phyloP scores from a whole-genome alignment of 2,329 filamentous ascomycete genomes.

The Pyricularia sp. region DNA sequence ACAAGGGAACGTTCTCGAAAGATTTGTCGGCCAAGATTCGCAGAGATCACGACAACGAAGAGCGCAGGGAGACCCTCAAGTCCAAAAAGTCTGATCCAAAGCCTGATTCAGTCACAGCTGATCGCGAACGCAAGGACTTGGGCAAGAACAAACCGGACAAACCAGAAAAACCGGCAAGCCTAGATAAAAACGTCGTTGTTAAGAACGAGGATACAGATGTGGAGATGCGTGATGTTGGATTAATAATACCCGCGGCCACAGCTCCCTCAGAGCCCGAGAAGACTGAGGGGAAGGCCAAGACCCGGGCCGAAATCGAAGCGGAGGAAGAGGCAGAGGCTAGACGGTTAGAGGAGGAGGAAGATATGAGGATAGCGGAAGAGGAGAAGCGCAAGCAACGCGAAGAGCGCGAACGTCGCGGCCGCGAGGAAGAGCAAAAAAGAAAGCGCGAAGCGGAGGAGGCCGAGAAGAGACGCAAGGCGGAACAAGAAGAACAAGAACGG shows the following conservation, averaged over 20 bases:
- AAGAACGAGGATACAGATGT: slow-evolving; percentile 48
- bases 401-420: slow-evolving; percentile 21
- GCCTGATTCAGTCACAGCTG: slow-evolving; percentile 17
- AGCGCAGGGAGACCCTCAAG: slow-evolving; percentile 25
- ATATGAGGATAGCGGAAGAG: slow-evolving; percentile 22
- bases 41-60: slow-evolving; percentile 28
- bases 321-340: slow-evolving; percentile 19
- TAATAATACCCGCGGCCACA: slow-evolving; percentile 7
- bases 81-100: slow-evolving; percentile 26
- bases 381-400: slow-evolving; percentile 24
- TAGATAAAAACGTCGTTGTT: slow-evolving; percentile 45
- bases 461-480: slow-evolving; percentile 14
- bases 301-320: slow-evolving; percentile 14
- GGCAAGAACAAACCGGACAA: slow-evolving; percentile 25
- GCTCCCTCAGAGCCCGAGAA: slow-evolving; percentile 15
- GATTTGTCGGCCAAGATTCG: slow-evolving; percentile 25
- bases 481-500: slow-evolving; percentile 18
- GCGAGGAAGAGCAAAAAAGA: slow-evolving; percentile 26
- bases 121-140: slow-evolving; percentile 30
- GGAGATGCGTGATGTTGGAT: slow-evolving; percentile 42
- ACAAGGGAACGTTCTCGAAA: slow-evolving; percentile 31
- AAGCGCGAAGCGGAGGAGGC: slow-evolving; percentile 21
- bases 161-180: slow-evolving; percentile 20
- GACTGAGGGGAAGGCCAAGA: slow-evolving; percentile 15
- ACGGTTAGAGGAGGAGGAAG: slow-evolving; percentile 16